Evolutionary conservation across 345 rosid species (phyloP).

Genomic region (Geranium brycei): DNA sequence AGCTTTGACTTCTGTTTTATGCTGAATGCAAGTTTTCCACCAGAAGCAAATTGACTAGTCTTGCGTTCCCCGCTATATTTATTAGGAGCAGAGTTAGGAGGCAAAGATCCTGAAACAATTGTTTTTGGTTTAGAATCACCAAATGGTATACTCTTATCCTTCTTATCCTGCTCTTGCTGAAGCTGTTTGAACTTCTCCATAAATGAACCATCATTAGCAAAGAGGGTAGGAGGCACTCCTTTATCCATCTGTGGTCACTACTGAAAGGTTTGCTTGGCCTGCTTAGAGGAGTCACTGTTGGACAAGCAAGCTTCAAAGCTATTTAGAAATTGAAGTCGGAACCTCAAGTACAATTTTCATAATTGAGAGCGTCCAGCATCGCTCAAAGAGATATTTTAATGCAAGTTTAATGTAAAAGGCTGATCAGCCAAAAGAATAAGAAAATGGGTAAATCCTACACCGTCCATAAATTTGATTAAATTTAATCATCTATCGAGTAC

Average conservation of each 20-base stretch:
- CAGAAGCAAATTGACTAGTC: conserved; percentile 23
- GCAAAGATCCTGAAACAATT: conserved; percentile 35
- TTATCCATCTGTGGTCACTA: conserved; percentile 48
- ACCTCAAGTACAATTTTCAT: not conserved
- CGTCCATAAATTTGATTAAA: not conserved
- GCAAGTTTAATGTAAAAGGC: not conserved
- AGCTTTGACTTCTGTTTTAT: conserved; percentile 92
- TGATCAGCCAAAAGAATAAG: not conserved
- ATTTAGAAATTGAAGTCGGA: conserved; percentile 19
- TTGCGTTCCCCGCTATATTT: conserved; percentile 34
- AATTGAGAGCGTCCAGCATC: not conserved
- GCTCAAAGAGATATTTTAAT: not conserved
- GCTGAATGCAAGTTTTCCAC: conserved; percentile 94
- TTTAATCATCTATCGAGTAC: not conserved
- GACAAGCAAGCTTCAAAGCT: conserved; percentile 43
- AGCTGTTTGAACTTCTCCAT: conserved; percentile 97
- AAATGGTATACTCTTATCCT: conserved; percentile 16
- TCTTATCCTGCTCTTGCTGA: conserved; percentile 60
- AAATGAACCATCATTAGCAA: conserved; percentile 94
- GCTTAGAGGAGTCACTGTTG: conserved; percentile 34
- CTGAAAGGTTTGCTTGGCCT: conserved; percentile 17
- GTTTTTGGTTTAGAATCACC: conserved; percentile 59
- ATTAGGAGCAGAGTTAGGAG: conserved; percentile 28
- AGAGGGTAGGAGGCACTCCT: conserved; percentile 58
- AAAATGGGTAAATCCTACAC: not conserved